Evolutionary conservation across 176 grass and related monocot species (phyloP), one percentile per base, ranked within the genome.

Genomic region (Oryza glaberrima): DNA sequence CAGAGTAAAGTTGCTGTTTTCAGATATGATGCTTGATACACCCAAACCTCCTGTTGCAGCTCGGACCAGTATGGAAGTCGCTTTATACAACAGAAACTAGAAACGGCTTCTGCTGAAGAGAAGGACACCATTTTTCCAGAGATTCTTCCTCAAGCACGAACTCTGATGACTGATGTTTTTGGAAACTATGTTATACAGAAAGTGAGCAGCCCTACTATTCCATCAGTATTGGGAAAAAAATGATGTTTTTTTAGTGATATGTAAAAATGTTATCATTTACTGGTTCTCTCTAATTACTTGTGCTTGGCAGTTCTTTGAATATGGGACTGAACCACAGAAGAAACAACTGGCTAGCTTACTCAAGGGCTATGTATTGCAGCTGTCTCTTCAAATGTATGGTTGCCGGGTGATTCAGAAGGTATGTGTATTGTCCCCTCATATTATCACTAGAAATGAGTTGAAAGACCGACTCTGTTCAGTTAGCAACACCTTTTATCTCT

Each of bases 121-220:
- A 99, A 99, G 81, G 89, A 96, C 35, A 88, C 87, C 67, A 91
- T 99, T 78, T 99, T 96, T 81, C 96, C 93, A 40, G 93, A 99
- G 88, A 96, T 99, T 63, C 91, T 99, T 84, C 91, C 96, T 78
- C 85, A 96, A 77, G 86, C 96, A 78, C 91, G 88, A 69, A 81
- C 88, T 38, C 82, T 99, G 75, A 99, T 99, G 96, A 99, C 93
- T 79, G 96, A 99, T 89, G 96, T 99, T 89, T 99, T 99, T 66
- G 96, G 96, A 76, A 99, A 99, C 75, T 99, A 99, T 91, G 96
- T 99, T 43, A 94, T 99, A 83, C 96, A 99, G 87, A 99, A 99
- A 86, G 96, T 96, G 60, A 65, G 72, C 19, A 88, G 73, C 86
- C 30, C 40, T 81, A 23, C 86, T 80, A 26, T 78, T 69, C 46